Conservation (phyloP, 2,329 filamentous ascomycete genomes). For the Thermochaetoides dissita region DNA sequence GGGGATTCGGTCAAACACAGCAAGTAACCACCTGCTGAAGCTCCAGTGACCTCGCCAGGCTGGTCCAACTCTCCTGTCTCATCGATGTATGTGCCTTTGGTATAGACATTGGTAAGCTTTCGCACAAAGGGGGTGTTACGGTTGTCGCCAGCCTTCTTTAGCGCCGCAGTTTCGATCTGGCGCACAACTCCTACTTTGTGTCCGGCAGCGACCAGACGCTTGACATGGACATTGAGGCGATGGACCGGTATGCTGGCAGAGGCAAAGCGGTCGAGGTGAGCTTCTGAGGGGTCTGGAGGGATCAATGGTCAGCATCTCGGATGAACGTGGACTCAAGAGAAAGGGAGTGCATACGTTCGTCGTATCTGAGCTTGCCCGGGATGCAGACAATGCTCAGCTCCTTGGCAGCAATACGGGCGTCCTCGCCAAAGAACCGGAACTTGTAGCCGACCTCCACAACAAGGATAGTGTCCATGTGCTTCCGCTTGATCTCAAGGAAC, state of each 20-base stretch:
- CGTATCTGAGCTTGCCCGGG: slow-evolving; percentile 84
- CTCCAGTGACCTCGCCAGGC: slow-evolving; percentile 26
- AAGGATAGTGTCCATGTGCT: slow-evolving; percentile 77
- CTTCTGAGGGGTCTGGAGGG: slow-evolving; percentile 63
- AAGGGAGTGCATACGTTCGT: slow-evolving; percentile 50
- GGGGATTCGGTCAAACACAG: slow-evolving; percentile 81
- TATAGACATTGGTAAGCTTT: slow-evolving; percentile 92
- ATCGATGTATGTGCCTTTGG: slow-evolving; percentile 94
- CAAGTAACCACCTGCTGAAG: slow-evolving; percentile 65
- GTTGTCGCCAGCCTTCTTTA: slow-evolving; percentile 93
- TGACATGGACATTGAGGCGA: slow-evolving; percentile 82
- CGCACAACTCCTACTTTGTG: slow-evolving; percentile 93
- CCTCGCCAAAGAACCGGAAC: slow-evolving; percentile 92
- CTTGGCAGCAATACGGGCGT: slow-evolving; percentile 77
- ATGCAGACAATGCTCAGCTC: slow-evolving; percentile 93
- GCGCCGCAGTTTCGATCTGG: slow-evolving; percentile 84
- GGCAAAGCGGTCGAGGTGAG: slow-evolving; percentile 81
- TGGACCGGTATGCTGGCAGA: slow-evolving; percentile 93
- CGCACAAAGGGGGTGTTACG: slow-evolving; percentile 82
- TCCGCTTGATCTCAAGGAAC: slow-evolving; percentile 83
- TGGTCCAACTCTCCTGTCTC: slow-evolving; percentile 69
- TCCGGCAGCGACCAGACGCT: slow-evolving; percentile 78
- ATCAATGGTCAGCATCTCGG: slow-evolving; percentile 10
- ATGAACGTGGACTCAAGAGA: neutral
- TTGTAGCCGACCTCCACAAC: slow-evolving; percentile 97